Base-by-base conservation (phyloP, 2,329 filamentous ascomycete genomes). In the Claviceps capensis region DNA sequence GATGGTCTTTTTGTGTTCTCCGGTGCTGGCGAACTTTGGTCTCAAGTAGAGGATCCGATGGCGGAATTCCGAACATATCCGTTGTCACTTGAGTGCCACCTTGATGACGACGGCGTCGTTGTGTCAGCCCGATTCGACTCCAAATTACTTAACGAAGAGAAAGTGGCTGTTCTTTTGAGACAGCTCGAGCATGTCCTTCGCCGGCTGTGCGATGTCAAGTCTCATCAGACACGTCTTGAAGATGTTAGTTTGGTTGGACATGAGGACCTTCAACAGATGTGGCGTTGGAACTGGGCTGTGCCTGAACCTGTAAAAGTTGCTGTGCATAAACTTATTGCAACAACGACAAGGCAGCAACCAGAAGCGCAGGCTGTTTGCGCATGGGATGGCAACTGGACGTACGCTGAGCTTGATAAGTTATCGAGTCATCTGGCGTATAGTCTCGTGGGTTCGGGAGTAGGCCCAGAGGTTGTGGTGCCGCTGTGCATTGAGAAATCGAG, bases 401-500 rank as follows among this genome's bases (percentile, higher is more conserved):
- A 61, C 48, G 45, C 17, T 13, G 55, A 63, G 34, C 53, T 64
- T 16, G 57, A 63, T 14, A 48, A 42, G 3, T 30, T 56, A 2
- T 61, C 60, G 4, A 53, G 44, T 9, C 50, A 49, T 1, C 53
- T 61, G 22, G 61, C 62, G 2, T 30, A 44, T 13, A 37, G 40
- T 40, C 49, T 60, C 14, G 34, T 47, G 8, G 16, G 30, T 26
- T 3, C 45, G 0, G 52, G 52, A 6, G 30, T 57, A 5, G 26
- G 40, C 0, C 11, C 43, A 4, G 53, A 49, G 7, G 51, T 50
- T 4, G 46, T 62, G 6, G 56, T 64, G 19, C 60, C 61, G 4
- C 53, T 64, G 1, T 58, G 58, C 19, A 60, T 65, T 16, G 59
- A 62, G n/a, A 65, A 63, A 50, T 62, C 60, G 14, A 44, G 47